Percentiles rank a stretch among this genome's conserved stretches.
phyloP scores from a whole-genome alignment of 2,329 filamentous ascomycete species.

The Pyrenophora graminea region DNA sequence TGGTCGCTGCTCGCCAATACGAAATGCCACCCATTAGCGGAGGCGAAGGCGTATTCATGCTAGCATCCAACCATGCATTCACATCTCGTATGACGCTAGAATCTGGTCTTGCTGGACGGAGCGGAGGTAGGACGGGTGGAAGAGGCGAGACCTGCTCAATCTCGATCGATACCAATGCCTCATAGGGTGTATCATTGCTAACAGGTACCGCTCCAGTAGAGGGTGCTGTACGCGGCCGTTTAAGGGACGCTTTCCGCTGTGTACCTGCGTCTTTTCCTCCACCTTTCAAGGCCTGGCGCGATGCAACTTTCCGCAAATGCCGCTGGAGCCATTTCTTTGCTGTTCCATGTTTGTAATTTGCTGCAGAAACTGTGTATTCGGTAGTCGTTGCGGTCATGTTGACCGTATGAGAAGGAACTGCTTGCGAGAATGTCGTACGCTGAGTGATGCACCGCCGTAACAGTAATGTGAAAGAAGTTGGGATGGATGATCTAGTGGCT shows the following conservation, averaged over 20 bases:
- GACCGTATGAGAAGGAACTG: constrained; percentile 10
- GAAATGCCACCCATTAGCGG: constrained; percentile 41
- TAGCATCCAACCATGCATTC: constrained; percentile 42
- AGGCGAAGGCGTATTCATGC: constrained; percentile 28
- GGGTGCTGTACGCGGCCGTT: constrained; percentile 36
- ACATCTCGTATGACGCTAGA: constrained; percentile 34
- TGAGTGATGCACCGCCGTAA: constrained; percentile 22
- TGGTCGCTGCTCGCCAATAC: constrained; percentile 37
- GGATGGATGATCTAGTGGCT: not conserved
- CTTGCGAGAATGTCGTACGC: constrained; percentile 18
- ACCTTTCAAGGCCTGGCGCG: constrained; percentile 17
- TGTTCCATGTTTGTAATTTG: constrained; percentile 19
- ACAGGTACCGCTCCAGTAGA: constrained; percentile 8
- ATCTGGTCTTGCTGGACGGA: constrained; percentile 30
- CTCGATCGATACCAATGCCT: constrained; percentile 12
- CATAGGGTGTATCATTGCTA: not conserved
- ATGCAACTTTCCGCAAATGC: constrained; percentile 26
- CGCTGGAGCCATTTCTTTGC: constrained; percentile 35
- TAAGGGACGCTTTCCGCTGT: constrained; percentile 11
- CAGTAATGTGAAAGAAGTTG: constrained; percentile 9
- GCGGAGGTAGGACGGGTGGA: constrained; percentile 21
- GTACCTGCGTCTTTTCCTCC: constrained; percentile 1
- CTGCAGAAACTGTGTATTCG: constrained; percentile 15
- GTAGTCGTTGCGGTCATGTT: constrained; percentile 30
- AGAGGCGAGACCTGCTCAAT: constrained; percentile 13